Evolutionary conservation across 2,329 filamentous ascomycete species (phyloP).

Genomic region (Arthrobotrys pseudoclavata): DNA sequence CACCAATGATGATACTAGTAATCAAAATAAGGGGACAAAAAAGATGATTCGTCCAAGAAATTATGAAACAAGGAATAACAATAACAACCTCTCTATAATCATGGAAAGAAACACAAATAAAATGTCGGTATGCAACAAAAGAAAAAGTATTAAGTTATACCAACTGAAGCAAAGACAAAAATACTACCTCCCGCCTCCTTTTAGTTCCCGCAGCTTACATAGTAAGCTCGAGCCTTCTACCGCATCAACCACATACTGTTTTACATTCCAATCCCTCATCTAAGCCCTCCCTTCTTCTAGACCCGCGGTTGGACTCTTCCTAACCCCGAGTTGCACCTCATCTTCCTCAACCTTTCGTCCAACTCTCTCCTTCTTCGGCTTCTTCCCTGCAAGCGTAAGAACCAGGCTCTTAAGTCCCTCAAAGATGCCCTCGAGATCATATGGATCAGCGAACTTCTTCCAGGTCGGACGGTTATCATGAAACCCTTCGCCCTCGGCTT

Average conservation of each 20-base stretch:
- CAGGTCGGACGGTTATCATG: slow-evolving; percentile 49
- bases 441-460: slow-evolving; percentile 56
- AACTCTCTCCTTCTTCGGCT: neutral
- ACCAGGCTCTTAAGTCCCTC: slow-evolving; percentile 44
- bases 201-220: neutral
- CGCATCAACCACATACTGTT: too few species aligned
- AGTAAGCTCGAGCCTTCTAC: neutral
- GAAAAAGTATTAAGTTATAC: slow-evolving; percentile 5
- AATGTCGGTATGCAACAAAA: neutral
- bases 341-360: slow-evolving; percentile 13
- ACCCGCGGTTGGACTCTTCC: slow-evolving; percentile 25
- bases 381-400: slow-evolving; percentile 36
- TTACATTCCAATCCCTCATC: neutral
- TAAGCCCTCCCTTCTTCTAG: slow-evolving; percentile 29
- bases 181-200: neutral
- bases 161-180: neutral
- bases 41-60: neutral
- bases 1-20: neutral
- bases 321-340: slow-evolving; percentile 29
- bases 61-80: neutral
- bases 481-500: slow-evolving; percentile 52
- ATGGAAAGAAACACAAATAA: neutral
- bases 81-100: neutral
- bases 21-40: slow-evolving; percentile 3
- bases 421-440: slow-evolving; percentile 49